Evolutionary conservation across 2,329 filamentous ascomycete species (phyloP), one percentile per base, ranked within the genome.

Genomic region (Aaosphaeria arxii): DNA sequence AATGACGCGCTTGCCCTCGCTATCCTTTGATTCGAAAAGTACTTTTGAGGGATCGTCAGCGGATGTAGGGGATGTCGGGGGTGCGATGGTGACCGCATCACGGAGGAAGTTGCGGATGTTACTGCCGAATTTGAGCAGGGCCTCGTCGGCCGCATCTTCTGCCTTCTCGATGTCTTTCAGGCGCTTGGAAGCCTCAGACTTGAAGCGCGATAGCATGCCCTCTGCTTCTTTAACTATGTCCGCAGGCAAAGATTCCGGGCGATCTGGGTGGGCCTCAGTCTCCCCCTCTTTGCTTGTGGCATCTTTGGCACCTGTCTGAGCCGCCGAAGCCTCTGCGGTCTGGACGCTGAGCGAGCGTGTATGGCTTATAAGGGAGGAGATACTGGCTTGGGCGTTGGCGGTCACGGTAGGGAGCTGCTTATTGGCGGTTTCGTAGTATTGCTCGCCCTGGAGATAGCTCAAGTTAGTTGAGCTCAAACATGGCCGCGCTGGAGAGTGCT

Each of bases 101-200:
- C 86, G 84, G 53, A 99, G 77, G 73, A 95, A 97, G 71, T 92
- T 88, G 35, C 89, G 82, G 43, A 99, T 84, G 61, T 94, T 96
- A 49, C 85, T 84, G 24, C 94, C 94, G 62, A 97, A 96, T 56
- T 89, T 89, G 57, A 97, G 76, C 7, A 99, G 82, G 0, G 94
- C 94, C 70, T 97, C 94, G 68, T 99, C 94, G 6, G 94, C 94
- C 4, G 92, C 92, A 65, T 97, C 92, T 71, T 99, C 94, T 9
- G 92, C 94, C 59, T 84, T 84, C 65, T 96, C 89, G 17, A 97
- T 85, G 50, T 96, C 90, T 64, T 89, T 94, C 50, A 97, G 76
- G 42, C 90, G 83, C 71, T 90, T 91, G 29, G 88, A 78, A 4
- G 91, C 91, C 72, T 95, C 89, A 17, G 77, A 73, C 48, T 85